Evolutionary conservation across 306 rosid genomes (phyloP).

Genomic region (Rosa rugosa): DNA sequence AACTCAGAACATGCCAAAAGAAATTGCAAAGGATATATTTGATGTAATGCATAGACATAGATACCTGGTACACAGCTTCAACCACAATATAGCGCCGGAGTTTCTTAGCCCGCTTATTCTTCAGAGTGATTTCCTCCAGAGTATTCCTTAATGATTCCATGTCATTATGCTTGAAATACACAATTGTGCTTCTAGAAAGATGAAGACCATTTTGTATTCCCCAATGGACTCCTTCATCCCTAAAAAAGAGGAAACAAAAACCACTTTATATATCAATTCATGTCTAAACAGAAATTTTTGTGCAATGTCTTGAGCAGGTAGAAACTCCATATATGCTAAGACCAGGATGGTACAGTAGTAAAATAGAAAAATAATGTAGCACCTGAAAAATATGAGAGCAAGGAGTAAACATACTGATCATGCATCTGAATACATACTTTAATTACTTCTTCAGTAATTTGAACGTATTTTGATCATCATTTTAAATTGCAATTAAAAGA

Average conservation of each 20-base stretch:
- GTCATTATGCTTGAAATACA: slow-evolving; percentile 87
- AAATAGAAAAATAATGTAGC: not conserved
- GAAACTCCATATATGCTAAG: not conserved
- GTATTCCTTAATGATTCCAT: slow-evolving; percentile 73
- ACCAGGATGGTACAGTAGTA: slow-evolving; percentile 1
- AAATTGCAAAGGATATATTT: not conserved
- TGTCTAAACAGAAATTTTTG: not conserved
- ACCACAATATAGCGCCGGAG: slow-evolving; percentile 91
- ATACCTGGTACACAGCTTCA: slow-evolving; percentile 94
- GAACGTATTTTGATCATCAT: not conserved
- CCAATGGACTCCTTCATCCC: slow-evolving; percentile 99
- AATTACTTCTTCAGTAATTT: not conserved
- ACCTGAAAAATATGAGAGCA: not conserved
- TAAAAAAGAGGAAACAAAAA: slow-evolving; percentile 33
- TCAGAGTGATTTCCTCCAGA: slow-evolving; percentile 63
- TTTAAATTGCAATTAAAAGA: slow-evolving; percentile 4
- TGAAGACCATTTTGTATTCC: slow-evolving; percentile 91
- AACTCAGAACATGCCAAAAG: slow-evolving; percentile 8
- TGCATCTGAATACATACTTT: not conserved
- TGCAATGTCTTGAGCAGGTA: slow-evolving; percentile 2
- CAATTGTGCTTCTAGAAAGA: slow-evolving; percentile 91
- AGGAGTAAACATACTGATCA: not conserved
- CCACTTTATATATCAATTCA: slow-evolving; percentile 8
- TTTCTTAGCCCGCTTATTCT: slow-evolving; percentile 58
- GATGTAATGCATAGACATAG: slow-evolving; percentile 17